Conservation (phyloP, 2,329 filamentous ascomycete genomes). For the Escovopsis sp. region DNA sequence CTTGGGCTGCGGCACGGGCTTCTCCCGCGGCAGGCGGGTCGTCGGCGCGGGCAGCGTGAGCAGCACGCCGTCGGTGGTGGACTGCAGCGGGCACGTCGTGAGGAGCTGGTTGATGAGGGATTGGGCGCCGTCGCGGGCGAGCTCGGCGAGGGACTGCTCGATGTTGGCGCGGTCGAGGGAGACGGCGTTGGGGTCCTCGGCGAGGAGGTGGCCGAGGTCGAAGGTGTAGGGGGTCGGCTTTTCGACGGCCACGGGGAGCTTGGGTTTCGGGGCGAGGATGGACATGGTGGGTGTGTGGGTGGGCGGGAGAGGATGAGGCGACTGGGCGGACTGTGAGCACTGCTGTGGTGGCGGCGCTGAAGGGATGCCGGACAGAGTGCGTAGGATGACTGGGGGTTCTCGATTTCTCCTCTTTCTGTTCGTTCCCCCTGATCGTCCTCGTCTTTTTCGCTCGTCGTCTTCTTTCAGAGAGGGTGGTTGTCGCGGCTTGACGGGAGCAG, state of each 20-base stretch:
- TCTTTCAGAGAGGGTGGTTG: background rate
- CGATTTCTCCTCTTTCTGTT: no score
- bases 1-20: constrained; percentile 71
- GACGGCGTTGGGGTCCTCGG: constrained; percentile 75
- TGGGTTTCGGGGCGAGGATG: constrained; percentile 23
- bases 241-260: constrained; percentile 49
- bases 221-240: constrained; percentile 87
- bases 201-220: constrained; percentile 77
- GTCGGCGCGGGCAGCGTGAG: constrained; percentile 57
- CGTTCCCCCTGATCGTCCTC: no score
- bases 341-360: no score
- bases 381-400: no score
- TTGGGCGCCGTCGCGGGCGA: constrained; percentile 82
- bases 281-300: constrained; percentile 15
- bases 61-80: constrained; percentile 55
- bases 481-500: no score
- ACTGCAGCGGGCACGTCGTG: constrained; percentile 66
- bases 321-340: no score
- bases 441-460: no score
- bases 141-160: constrained; percentile 54
- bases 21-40: constrained; percentile 73
- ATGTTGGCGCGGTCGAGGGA: constrained; percentile 35
- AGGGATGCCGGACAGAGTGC: no score
- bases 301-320: background rate
- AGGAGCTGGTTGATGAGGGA: constrained; percentile 88